Evolutionary conservation across 176 grass and related monocot species (phyloP).

Genomic region (Carex parvula): DNA sequence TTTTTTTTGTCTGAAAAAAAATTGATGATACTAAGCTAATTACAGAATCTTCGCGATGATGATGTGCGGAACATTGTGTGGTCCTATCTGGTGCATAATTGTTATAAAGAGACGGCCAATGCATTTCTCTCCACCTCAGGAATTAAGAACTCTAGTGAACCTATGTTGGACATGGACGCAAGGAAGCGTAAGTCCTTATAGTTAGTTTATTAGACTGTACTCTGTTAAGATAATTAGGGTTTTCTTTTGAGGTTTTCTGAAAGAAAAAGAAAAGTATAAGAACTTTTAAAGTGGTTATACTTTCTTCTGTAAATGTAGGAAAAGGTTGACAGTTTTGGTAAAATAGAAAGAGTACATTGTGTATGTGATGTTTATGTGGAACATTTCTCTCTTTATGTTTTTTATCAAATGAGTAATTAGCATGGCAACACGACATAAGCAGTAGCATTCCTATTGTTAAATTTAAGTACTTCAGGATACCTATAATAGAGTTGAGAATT

Average conservation of each 20-base stretch:
- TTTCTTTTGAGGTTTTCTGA: slow-evolving; percentile 6
- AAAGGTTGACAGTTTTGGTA: neutral
- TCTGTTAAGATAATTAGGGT: neutral
- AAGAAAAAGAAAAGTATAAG: neutral
- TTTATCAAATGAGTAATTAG: no score
- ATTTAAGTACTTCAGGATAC: slow-evolving; percentile 1
- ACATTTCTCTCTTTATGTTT: no score
- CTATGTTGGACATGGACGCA: slow-evolving; percentile 69
- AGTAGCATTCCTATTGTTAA: no score
- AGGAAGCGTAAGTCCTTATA: slow-evolving; percentile 69
- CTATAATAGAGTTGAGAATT: neutral
- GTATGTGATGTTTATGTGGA: no score
- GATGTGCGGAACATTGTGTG: slow-evolving; percentile 73
- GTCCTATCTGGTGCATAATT: slow-evolving; percentile 97
- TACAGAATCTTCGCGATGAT: slow-evolving; percentile 59
- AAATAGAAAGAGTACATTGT: neutral
- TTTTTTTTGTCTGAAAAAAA: slow-evolving; percentile 14
- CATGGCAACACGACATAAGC: no score
- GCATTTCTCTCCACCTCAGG: slow-evolving; percentile 65
- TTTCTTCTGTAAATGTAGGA: neutral
- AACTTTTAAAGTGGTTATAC: neutral
- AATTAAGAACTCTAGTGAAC: slow-evolving; percentile 68
- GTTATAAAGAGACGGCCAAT: slow-evolving; percentile 95
- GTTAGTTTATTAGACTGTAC: neutral
- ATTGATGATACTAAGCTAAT: slow-evolving; percentile 25